Percentiles rank a stretch among this genome's conserved stretches.
These are phyloP conservation scores for Fusarium sp. DNA, from an alignment of 2,329 filamentous ascomycete genomes.

Conservation along the genomic window DNA sequence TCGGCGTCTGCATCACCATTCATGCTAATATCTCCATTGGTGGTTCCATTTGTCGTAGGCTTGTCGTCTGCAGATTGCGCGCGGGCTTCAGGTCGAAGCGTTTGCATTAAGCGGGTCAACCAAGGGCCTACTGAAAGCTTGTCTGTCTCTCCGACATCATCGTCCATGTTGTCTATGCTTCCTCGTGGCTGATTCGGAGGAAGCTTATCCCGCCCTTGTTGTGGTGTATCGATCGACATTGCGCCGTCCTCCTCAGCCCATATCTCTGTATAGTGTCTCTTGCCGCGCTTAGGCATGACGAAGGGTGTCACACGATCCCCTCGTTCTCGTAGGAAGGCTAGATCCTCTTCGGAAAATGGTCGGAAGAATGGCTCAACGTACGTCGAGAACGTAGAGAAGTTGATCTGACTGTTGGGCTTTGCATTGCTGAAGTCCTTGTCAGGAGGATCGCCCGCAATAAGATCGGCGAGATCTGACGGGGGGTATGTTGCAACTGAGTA, in stretches of 20 bases:
- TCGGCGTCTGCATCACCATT: constrained; percentile 61
- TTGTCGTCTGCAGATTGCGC: constrained; percentile 67
- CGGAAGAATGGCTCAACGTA: constrained; percentile 94
- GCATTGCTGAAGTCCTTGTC: constrained; percentile 96
- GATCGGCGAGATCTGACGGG: constrained; percentile 79
- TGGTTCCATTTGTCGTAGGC: constrained; percentile 63
- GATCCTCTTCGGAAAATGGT: constrained; percentile 89
- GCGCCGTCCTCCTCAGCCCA: constrained; percentile 95
- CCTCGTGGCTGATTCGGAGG: constrained; percentile 86
- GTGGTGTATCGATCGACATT: constrained; percentile 76
- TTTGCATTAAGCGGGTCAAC: constrained; percentile 82
- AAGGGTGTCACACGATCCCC: constrained; percentile 88
- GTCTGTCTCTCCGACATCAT: constrained; percentile 88
- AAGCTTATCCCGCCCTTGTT: constrained; percentile 72
- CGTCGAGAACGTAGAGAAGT: constrained; percentile 90
- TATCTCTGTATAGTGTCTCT: constrained; percentile 86
- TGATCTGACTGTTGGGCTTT: constrained; percentile 94
- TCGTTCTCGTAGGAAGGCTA: constrained; percentile 90
- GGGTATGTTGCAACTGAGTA: constrained; percentile 90
- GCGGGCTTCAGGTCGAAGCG: constrained; percentile 81
- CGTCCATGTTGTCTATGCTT: constrained; percentile 85
- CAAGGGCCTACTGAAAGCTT: constrained; percentile 89
- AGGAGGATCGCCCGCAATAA: constrained; percentile 89
- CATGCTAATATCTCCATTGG: constrained; percentile 66
- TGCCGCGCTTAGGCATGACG: constrained; percentile 84